phyloP scores from a whole-genome alignment of 2,329 filamentous ascomycete species.

The Claviceps spartinae region DNA sequence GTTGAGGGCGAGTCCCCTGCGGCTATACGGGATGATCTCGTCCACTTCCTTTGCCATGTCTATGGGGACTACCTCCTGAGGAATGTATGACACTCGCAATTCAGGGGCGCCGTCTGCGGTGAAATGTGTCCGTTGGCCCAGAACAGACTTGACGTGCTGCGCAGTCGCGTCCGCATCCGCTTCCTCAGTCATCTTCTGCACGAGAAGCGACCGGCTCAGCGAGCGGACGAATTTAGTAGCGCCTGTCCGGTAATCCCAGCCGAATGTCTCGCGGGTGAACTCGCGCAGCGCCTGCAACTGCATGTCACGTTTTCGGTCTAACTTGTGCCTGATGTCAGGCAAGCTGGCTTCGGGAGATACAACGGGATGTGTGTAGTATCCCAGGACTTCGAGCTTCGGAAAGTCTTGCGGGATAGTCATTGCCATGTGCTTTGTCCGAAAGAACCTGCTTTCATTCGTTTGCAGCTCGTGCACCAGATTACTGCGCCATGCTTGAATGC shows the following conservation, averaged over 20 bases:
- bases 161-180: conserved; percentile 20
- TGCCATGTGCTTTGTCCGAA: conserved; percentile 60
- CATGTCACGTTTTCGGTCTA: conserved; percentile 13
- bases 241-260: conserved; percentile 67
- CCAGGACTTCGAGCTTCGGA: conserved; percentile 62
- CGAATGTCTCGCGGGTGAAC: conserved; percentile 69
- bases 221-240: conserved; percentile 76
- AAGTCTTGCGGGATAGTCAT: conserved; percentile 69
- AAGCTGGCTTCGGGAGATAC: conserved; percentile 52
- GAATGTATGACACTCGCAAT: conserved; percentile 64
- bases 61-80: conserved; percentile 62
- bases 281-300: conserved; percentile 44
- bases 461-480: conserved; percentile 60
- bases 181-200: conserved; percentile 34
- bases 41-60: conserved; percentile 62
- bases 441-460: conserved; percentile 73
- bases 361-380: conserved; percentile 78
- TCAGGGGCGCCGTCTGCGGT: conserved; percentile 66
- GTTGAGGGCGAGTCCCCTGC: conserved; percentile 45
- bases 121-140: conserved; percentile 53
- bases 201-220: conserved; percentile 62
- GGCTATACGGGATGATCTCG: conserved; percentile 35
- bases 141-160: conserved; percentile 50
- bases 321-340: conserved; percentile 13
- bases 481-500: conserved; percentile 56